phyloP scores from a whole-genome alignment of 2,329 filamentous ascomycete species.

The Elsinoe ampelina region DNA sequence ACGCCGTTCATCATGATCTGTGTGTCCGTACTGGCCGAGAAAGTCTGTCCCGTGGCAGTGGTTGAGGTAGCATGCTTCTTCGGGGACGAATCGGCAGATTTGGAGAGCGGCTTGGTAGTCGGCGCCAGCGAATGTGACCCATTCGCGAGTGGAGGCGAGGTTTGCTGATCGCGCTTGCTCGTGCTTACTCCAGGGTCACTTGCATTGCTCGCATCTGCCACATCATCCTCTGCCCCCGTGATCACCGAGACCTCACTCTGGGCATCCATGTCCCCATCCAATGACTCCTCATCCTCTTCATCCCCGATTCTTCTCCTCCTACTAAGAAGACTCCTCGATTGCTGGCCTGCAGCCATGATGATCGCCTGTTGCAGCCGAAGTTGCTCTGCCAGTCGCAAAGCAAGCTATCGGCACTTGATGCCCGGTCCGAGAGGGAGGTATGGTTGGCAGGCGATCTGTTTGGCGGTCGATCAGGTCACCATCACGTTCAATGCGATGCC shows the following conservation, averaged over 20 bases:
- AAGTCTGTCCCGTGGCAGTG: constrained; percentile 19
- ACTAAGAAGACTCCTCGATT: constrained; percentile 56
- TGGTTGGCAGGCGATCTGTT: constrained; percentile 5
- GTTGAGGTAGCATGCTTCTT: not conserved
- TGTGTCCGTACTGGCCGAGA: constrained; percentile 45
- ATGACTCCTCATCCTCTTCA: constrained; percentile 53
- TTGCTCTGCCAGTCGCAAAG: not conserved
- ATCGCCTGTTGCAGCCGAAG: constrained; percentile 5
- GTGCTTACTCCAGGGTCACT: constrained; percentile 44
- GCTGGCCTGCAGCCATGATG: constrained; percentile 43
- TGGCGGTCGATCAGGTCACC: not conserved
- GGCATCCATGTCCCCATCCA: constrained; percentile 51
- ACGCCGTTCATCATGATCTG: constrained; percentile 54
- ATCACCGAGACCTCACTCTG: constrained; percentile 52
- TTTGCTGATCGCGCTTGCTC: not conserved
- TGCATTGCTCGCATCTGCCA: constrained; percentile 34
- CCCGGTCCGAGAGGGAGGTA: not conserved
- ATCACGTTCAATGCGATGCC: constrained; percentile 9
- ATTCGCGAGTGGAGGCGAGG: not conserved
- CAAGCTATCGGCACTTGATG: constrained; percentile 2
- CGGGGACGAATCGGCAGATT: constrained; percentile 1
- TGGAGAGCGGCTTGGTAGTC: not conserved
- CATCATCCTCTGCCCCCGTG: constrained; percentile 48
- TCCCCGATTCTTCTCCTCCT: constrained; percentile 60
- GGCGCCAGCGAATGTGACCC: constrained; percentile 18